These are phyloP conservation scores for Aspergillus sclerotiicarbonarius DNA, from an alignment of 495 filamentous ascomycete species.

Conservation along the genomic window DNA sequence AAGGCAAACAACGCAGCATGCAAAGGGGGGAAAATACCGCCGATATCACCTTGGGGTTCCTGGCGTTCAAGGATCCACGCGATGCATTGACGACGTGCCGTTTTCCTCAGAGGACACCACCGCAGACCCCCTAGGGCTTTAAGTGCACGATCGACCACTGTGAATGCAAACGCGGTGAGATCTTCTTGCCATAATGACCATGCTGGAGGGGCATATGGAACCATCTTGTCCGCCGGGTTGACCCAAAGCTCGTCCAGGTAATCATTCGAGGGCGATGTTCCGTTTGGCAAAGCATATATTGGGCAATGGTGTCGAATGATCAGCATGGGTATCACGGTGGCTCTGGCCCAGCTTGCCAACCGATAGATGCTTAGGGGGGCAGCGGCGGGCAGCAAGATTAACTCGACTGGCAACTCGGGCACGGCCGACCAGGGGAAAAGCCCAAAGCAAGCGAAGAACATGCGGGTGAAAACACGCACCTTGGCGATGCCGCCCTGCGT, in stretches of 20 bases:
- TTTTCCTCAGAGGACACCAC: slow-evolving; percentile 3
- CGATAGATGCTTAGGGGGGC: slow-evolving; percentile 37
- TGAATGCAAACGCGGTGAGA: neutral
- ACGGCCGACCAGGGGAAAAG: slow-evolving; percentile 40
- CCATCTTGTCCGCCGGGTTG: slow-evolving; percentile 17
- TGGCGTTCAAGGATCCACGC: slow-evolving; percentile 35
- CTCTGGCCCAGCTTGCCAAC: slow-evolving; percentile 37
- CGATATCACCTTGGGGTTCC: slow-evolving; percentile 31
- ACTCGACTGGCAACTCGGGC: slow-evolving; percentile 39
- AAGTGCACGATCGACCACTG: neutral
- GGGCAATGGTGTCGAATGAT: slow-evolving; percentile 36
- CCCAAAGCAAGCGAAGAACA: slow-evolving; percentile 42
- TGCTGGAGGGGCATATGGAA: slow-evolving; percentile 15
- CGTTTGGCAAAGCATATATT: slow-evolving; percentile 29
- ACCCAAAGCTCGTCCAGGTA: slow-evolving; percentile 36
- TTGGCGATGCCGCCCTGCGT: slow-evolving; percentile 33
- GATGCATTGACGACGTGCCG: slow-evolving; percentile 19
- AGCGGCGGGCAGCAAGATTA: slow-evolving; percentile 33
- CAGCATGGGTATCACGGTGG: slow-evolving; percentile 33
- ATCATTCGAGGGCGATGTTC: slow-evolving; percentile 13
- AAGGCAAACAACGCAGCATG: slow-evolving; percentile 27
- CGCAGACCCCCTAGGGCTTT: neutral
- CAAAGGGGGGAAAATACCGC: slow-evolving; percentile 33
- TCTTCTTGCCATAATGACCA: no score
- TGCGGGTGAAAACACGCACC: slow-evolving; percentile 37